Percentiles rank a stretch among this genome's conserved stretches.
Conservation (phyloP, 495 filamentous ascomycete genomes). For the Cryomyces minteri region DNA sequence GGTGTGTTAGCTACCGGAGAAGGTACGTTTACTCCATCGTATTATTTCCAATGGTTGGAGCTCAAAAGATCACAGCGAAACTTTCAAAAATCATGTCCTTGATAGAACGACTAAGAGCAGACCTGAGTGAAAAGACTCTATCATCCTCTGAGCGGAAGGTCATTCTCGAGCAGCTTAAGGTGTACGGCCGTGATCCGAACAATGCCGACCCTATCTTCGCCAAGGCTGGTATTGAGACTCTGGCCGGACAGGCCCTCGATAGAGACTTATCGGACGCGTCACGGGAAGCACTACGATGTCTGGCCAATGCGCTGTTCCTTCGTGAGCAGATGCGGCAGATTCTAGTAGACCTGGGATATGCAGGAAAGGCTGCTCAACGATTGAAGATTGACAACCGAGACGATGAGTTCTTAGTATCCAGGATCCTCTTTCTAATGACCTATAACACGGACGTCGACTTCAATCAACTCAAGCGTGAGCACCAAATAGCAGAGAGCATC, state of each 20-base stretch:
- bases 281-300: slow-evolving; percentile 60
- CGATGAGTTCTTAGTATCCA: slow-evolving; percentile 71
- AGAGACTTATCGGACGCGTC: slow-evolving; percentile 39
- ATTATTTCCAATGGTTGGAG: background rate
- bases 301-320: slow-evolving; percentile 76
- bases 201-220: slow-evolving; percentile 69
- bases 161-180: slow-evolving; percentile 53
- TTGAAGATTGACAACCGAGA: slow-evolving; percentile 62
- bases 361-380: slow-evolving; percentile 45
- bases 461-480: slow-evolving; percentile 43
- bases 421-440: slow-evolving; percentile 73
- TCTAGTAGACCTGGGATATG: slow-evolving; percentile 65
- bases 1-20: too few relatives aligned
- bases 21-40: background rate
- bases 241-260: slow-evolving; percentile 55
- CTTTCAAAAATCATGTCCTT: background rate
- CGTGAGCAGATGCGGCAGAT: slow-evolving; percentile 51
- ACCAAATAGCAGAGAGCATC: slow-evolving; percentile 53
- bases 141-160: slow-evolving; percentile 11
- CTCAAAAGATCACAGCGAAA: background rate
- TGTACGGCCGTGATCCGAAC: slow-evolving; percentile 51
- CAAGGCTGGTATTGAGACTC: slow-evolving; percentile 54
- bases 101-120: background rate
- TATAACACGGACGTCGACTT: slow-evolving; percentile 63
- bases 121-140: slow-evolving; percentile 1